These are phyloP conservation scores for Veloporphyrellus conicus DNA, from an alignment of 1,284 basidiomycete genomes.

Conservation along the genomic window DNA sequence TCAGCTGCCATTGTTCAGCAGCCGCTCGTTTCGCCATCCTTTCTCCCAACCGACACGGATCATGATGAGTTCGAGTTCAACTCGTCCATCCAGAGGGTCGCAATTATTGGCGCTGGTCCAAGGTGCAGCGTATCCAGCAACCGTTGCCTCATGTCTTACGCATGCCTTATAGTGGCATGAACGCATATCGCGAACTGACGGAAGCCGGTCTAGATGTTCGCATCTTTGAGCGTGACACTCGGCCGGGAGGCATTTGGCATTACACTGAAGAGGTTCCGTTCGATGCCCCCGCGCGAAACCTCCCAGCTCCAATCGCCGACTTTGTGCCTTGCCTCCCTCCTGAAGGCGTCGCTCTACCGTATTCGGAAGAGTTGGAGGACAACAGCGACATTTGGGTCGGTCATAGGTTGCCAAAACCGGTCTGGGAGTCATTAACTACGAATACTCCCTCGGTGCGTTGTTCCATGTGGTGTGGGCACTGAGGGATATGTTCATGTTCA, in stretches of 20 bases:
- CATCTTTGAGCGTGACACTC: constrained; percentile 17
- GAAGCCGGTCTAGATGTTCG: constrained; percentile 17
- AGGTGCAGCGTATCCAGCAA: background rate
- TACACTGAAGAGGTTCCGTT: constrained; percentile 14
- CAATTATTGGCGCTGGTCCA: constrained; percentile 19
- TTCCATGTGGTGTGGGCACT: too few species aligned
- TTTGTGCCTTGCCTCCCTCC: constrained; percentile 15
- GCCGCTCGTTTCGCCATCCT: background rate
- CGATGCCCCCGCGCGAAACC: constrained; percentile 9
- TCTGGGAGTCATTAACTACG: constrained; percentile 16
- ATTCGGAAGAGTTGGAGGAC: constrained; percentile 10
- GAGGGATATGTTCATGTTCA: background rate
- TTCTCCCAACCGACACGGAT: background rate
- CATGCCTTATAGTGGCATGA: constrained; percentile 4
- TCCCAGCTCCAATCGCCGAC: background rate
- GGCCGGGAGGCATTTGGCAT: constrained; percentile 12
- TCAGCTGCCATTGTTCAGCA: constrained; percentile 3
- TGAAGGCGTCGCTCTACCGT: constrained; percentile 3
- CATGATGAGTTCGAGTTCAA: constrained; percentile 7
- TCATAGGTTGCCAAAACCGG: constrained; percentile 9
- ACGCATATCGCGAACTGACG: constrained; percentile 10
- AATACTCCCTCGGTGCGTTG: constrained; percentile 15
- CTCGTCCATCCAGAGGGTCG: constrained; percentile 17
- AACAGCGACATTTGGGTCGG: constrained; percentile 2
- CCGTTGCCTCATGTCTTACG: background rate